Conservation (phyloP, 805 yeast species). For the Grigorovia yakushimaensis region DNA sequence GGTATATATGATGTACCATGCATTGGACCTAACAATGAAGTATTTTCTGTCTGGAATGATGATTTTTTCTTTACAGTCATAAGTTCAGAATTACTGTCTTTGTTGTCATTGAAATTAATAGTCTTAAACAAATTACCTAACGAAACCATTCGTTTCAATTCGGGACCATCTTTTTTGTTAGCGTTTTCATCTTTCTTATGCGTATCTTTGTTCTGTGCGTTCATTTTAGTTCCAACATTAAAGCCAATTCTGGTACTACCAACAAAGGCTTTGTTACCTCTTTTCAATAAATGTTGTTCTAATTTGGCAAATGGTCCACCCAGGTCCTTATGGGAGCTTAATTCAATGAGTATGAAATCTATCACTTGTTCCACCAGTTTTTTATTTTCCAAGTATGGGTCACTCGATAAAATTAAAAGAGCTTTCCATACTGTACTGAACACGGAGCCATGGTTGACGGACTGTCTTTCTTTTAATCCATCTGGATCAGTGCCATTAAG, state of each 20-base stretch:
- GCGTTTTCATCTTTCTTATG: background rate
- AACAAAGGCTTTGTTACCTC: conserved; percentile 21
- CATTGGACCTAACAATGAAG: conserved; percentile 20
- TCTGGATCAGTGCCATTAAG: conserved; percentile 33
- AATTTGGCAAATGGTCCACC: conserved; percentile 55
- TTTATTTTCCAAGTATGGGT: conserved; percentile 77
- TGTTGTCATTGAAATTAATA: conserved; percentile 17
- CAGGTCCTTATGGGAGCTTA: conserved; percentile 45
- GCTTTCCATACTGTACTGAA: conserved; percentile 85
- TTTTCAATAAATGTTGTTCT: conserved; percentile 53
- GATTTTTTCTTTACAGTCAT: conserved; percentile 17
- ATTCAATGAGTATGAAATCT: conserved; percentile 56
- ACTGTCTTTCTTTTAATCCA: conserved; percentile 35
- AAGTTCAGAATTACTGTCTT: conserved; percentile 5
- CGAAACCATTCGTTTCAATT: conserved; percentile 10
- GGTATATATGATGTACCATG: conserved; percentile 44
- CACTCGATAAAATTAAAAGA: conserved; percentile 67
- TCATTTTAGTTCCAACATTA: conserved; percentile 2
- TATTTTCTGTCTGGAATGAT: conserved; percentile 14
- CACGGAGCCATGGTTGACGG: conserved; percentile 80
- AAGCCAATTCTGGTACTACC: conserved; percentile 5
- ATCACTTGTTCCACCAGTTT: conserved; percentile 63
- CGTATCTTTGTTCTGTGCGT: conserved; percentile 3
- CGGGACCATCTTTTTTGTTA: background rate
- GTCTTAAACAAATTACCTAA: conserved; percentile 23